These are phyloP conservation scores for Krasilnikovozyma curviuscula DNA, from an alignment of 768 basidiomycete genomes.

Conservation along the genomic window DNA sequence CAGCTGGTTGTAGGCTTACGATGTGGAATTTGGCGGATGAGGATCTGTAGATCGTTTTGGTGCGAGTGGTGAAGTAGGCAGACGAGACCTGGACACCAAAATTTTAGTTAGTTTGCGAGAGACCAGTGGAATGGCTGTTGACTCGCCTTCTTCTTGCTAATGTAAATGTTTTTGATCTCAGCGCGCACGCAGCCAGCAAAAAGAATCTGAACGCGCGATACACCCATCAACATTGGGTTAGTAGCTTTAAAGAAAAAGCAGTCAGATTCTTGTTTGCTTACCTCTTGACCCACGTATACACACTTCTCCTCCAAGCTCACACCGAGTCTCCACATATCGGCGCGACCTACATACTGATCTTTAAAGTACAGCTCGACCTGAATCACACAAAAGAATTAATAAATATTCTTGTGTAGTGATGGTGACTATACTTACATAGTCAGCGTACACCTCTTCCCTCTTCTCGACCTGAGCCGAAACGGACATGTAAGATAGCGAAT, in stretches of 20 bases:
- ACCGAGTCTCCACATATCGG: conserved; percentile 91
- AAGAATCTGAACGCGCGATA: conserved; percentile 18
- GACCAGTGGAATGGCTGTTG: background rate
- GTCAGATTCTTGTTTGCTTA: conserved; percentile 22
- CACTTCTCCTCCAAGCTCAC: conserved; percentile 61
- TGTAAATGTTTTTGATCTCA: conserved; percentile 60
- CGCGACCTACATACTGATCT: conserved; percentile 85
- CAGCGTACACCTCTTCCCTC: too few relatives aligned
- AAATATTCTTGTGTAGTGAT: too few relatives aligned
- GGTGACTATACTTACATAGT: conserved; percentile 28
- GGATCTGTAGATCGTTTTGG: conserved; percentile 73
- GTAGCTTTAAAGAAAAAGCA: background rate
- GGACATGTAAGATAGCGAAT: background rate
- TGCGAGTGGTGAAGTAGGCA: conserved; percentile 57
- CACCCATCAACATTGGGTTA: background rate
- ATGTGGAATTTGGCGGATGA: conserved; percentile 71
- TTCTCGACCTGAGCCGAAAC: background rate
- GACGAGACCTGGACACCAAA: conserved; percentile 45
- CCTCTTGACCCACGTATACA: conserved; percentile 62
- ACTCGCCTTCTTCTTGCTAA: conserved; percentile 44
- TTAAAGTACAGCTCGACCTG: conserved; percentile 80
- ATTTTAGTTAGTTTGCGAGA: background rate
- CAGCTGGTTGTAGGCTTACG: background rate
- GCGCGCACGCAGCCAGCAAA: conserved; percentile 63
- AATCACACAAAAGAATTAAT: too few relatives aligned